These are phyloP conservation scores for Phytophthora capsici DNA, from an alignment of 352 stramenopile species.

Conservation along the genomic window DNA sequence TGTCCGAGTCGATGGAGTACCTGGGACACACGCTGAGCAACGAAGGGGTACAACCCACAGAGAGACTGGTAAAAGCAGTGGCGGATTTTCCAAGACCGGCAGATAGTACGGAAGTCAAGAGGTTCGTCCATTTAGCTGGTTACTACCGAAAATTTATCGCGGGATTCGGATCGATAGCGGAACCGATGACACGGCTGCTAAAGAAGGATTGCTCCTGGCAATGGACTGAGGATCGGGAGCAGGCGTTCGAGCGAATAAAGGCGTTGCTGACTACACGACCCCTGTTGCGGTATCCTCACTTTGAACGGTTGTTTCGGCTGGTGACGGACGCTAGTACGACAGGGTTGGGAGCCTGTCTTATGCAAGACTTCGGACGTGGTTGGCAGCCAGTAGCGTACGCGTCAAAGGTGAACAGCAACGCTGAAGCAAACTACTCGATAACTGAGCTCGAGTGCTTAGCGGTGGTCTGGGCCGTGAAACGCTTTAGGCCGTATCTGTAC, in stretches of 20 bases:
- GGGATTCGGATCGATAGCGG: background rate
- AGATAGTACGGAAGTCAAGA: background rate
- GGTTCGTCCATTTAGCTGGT: slow-evolving; percentile 1
- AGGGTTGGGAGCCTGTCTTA: background rate
- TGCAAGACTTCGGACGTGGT: background rate
- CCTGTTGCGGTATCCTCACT: background rate
- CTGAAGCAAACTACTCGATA: background rate
- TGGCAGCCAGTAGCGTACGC: background rate
- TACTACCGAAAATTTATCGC: background rate
- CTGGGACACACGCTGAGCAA: background rate
- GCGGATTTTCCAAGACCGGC: background rate
- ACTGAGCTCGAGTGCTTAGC: background rate
- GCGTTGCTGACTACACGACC: background rate
- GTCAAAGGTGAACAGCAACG: background rate
- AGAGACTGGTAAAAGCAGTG: background rate
- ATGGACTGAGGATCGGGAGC: background rate
- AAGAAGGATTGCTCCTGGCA: background rate
- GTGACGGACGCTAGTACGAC: background rate
- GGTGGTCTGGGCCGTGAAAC: background rate
- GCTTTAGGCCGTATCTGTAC: slow-evolving; percentile 2
- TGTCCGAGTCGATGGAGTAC: background rate
- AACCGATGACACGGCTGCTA: background rate
- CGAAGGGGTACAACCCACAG: background rate
- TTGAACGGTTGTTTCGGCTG: background rate
- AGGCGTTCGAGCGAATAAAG: background rate